These are phyloP conservation scores for Cyamopsis tetragonoloba DNA, from an alignment of 306 rosid genomes.

Conservation along the genomic window DNA sequence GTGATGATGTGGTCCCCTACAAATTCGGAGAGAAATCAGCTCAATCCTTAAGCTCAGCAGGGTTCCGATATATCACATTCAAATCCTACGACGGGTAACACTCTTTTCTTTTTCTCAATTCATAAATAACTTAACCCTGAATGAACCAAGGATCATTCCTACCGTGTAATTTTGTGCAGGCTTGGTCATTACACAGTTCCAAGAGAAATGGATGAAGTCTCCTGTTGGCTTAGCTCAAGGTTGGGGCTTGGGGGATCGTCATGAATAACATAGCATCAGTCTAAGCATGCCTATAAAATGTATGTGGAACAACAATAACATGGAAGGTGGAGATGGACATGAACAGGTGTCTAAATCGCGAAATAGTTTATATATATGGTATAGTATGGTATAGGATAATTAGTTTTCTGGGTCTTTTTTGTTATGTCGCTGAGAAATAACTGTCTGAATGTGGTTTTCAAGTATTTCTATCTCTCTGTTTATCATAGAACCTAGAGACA, in stretches of 20 bases:
- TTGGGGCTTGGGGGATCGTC: slow-evolving; percentile 63
- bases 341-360: slow-evolving; percentile 27
- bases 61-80: slow-evolving; percentile 64
- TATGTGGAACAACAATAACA: slow-evolving; percentile 29
- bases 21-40: slow-evolving; percentile 75
- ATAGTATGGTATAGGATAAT: slow-evolving; percentile 33
- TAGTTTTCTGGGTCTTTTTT: slow-evolving; percentile 30
- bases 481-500: slow-evolving; percentile 25
- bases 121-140: not conserved
- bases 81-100: slow-evolving; percentile 83
- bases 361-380: slow-evolving; percentile 35
- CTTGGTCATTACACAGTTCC: slow-evolving; percentile 89
- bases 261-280: slow-evolving; percentile 17
- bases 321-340: slow-evolving; percentile 8
- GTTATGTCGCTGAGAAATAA: slow-evolving; percentile 26
- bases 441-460: slow-evolving; percentile 28
- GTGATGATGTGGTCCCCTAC: slow-evolving; percentile 62
- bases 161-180: slow-evolving; percentile 46
- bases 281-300: not conserved
- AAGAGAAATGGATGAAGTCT: slow-evolving; percentile 81
- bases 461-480: slow-evolving; percentile 7
- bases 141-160: not conserved
- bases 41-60: slow-evolving; percentile 61
- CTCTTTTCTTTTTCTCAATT: not conserved
- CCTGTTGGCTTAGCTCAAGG: slow-evolving; percentile 72